Evolutionary conservation across 805 yeast genomes (phyloP).

Genomic region (Starmerella gropengiesseri): DNA sequence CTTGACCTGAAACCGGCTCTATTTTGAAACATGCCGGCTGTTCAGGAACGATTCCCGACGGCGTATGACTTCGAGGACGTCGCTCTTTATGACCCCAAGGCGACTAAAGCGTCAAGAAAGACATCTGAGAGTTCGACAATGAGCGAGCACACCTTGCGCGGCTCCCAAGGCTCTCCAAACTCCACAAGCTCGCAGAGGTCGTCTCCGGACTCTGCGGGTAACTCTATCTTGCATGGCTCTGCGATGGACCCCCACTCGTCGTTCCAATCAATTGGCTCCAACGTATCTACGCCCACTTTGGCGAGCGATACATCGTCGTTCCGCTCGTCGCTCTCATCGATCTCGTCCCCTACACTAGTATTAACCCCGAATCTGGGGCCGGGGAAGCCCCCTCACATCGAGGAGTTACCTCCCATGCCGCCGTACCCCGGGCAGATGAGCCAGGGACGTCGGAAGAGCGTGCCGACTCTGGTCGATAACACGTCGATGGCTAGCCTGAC

Average conservation of each 20-base stretch:
- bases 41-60: constrained; percentile 8
- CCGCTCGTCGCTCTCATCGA: constrained; percentile 20
- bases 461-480: constrained; percentile 18
- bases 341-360: constrained; percentile 20
- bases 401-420: neutral
- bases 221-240: neutral
- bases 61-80: constrained; percentile 22
- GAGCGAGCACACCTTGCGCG: constrained; percentile 1
- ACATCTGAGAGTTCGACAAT: neutral
- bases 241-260: constrained; percentile 10
- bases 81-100: constrained; percentile 14
- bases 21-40: constrained; percentile 10
- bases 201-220: neutral
- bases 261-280: constrained; percentile 13
- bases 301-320: constrained; percentile 23
- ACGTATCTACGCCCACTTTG: constrained; percentile 22
- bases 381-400: neutral
- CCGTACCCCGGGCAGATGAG: neutral
- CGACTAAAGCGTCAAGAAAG: neutral
- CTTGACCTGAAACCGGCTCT: neutral
- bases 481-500: constrained; percentile 26
- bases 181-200: constrained; percentile 4
- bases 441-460: constrained; percentile 15
- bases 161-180: neutral
- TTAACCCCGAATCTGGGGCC: neutral